A percentile compares a stretch with the other conserved stretches of the same genome.
phyloP scores from a whole-genome alignment of 2,329 filamentous ascomycete species.

The Chaetothyriales sp. region DNA sequence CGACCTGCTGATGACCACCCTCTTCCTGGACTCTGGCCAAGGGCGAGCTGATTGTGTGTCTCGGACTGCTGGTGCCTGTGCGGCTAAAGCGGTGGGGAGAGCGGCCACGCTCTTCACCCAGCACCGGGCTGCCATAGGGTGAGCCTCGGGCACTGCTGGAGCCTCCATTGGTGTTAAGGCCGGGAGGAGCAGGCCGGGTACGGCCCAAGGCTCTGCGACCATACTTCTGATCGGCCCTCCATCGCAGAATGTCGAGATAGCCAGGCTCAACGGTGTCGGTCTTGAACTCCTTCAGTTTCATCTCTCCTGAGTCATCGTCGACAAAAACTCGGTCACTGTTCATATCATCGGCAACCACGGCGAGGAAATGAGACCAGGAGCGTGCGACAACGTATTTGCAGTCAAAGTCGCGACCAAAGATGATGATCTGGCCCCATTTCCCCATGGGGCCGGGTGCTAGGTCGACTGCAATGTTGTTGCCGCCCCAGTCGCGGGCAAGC shows the following conservation, averaged over 20 bases:
- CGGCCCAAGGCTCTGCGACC: constrained; percentile 42
- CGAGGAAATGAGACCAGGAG: constrained; percentile 80
- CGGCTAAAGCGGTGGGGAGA: constrained; percentile 35
- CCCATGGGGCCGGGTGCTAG: constrained; percentile 78
- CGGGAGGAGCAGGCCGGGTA: constrained; percentile 33
- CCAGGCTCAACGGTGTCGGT: constrained; percentile 73
- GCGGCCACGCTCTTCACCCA: constrained; percentile 30
- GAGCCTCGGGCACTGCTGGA: constrained; percentile 35
- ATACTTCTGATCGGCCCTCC: constrained; percentile 91
- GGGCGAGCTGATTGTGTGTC: constrained; percentile 30
- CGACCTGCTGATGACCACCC: constrained; percentile 23
- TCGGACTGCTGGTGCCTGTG: constrained; percentile 29
- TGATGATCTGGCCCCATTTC: constrained; percentile 89
- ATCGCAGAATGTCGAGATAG: constrained; percentile 88
- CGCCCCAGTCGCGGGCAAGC: constrained; percentile 91
- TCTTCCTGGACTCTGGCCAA: constrained; percentile 34
- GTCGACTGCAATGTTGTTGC: constrained; percentile 91
- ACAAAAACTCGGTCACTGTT: constrained; percentile 80
- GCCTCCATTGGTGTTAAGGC: constrained; percentile 38
- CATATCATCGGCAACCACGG: constrained; percentile 77
- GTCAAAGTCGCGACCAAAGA: constrained; percentile 95
- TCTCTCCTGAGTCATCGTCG: constrained; percentile 78
- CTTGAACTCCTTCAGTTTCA: constrained; percentile 88
- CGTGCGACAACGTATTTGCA: constrained; percentile 93
- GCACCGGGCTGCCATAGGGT: constrained; percentile 35